A percentile compares a stretch with the other conserved stretches of the same genome.
phyloP scores from a whole-genome alignment of 352 stramenopile genomes.

The Phytophthora megakarya region DNA sequence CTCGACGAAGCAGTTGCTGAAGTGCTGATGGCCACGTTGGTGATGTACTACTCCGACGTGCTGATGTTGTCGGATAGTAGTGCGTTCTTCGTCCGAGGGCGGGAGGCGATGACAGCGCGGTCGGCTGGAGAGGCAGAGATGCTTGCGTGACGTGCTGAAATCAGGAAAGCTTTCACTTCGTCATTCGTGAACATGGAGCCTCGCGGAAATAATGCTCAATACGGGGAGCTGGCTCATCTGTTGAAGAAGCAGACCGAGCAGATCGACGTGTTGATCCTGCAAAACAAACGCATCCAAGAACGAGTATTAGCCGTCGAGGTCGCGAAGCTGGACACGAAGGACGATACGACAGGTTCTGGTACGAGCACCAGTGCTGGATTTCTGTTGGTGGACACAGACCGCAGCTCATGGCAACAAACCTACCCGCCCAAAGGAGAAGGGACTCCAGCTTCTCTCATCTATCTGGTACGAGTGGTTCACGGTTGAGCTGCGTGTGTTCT shows the following conservation, averaged over 20 bases:
- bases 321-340: no score
- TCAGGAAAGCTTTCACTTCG: not conserved
- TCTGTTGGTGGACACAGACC: not conserved
- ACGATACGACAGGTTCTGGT: no score
- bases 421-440: not conserved
- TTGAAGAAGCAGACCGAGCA: not conserved
- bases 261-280: not conserved
- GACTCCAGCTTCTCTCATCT: not conserved
- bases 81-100: not conserved
- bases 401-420: not conserved
- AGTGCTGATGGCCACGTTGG: not conserved
- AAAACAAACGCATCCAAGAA: not conserved
- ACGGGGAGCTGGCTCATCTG: not conserved
- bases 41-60: not conserved
- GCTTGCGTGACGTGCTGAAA: not conserved
- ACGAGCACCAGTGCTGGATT: no score
- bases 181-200: not conserved
- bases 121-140: not conserved
- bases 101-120: not conserved
- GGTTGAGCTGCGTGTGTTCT: slow-evolving; percentile 7
- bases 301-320: not conserved
- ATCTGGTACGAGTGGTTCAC: slow-evolving; percentile 25
- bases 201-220: not conserved
- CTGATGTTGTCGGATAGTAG: no score
- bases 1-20: not conserved